A percentile compares a stretch with the other conserved stretches of the same genome.
phyloP scores from a whole-genome alignment of 306 rosid genomes.

The Luffa acutangula region DNA sequence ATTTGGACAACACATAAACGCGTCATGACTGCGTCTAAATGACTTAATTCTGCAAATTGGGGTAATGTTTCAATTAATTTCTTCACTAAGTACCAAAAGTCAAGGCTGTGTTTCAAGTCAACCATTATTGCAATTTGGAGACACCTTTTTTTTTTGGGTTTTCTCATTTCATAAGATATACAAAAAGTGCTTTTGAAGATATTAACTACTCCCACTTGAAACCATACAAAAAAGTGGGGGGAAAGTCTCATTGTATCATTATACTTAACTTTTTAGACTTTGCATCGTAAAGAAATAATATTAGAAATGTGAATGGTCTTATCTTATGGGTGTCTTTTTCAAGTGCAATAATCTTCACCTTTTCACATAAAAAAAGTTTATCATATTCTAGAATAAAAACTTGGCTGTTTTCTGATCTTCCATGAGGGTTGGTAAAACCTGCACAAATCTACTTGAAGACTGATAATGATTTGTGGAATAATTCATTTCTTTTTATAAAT shows the following conservation, averaged over 20 bases:
- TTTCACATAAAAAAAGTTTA: background rate
- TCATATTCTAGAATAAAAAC: background rate
- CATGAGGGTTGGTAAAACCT: background rate
- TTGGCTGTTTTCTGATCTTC: background rate
- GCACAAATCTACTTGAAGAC: background rate
- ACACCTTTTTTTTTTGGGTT: background rate
- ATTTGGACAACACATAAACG: background rate
- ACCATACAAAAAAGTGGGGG: background rate
- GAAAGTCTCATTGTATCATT: background rate
- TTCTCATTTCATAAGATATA: background rate
- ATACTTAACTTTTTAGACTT: background rate
- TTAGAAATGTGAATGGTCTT: background rate
- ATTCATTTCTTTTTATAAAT: no score
- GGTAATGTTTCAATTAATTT: background rate
- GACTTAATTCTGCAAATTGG: background rate
- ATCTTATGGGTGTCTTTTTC: background rate
- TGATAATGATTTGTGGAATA: background rate
- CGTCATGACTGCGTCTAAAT: background rate
- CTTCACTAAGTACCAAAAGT: background rate
- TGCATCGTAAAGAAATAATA: background rate
- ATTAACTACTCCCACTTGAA: conserved; percentile 5
- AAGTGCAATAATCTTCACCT: background rate
- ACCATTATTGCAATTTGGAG: background rate
- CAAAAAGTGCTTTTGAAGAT: background rate
- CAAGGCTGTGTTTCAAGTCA: background rate